Conservation (phyloP, 2,329 filamentous ascomycete species). For the Calonectria naviculata region DNA sequence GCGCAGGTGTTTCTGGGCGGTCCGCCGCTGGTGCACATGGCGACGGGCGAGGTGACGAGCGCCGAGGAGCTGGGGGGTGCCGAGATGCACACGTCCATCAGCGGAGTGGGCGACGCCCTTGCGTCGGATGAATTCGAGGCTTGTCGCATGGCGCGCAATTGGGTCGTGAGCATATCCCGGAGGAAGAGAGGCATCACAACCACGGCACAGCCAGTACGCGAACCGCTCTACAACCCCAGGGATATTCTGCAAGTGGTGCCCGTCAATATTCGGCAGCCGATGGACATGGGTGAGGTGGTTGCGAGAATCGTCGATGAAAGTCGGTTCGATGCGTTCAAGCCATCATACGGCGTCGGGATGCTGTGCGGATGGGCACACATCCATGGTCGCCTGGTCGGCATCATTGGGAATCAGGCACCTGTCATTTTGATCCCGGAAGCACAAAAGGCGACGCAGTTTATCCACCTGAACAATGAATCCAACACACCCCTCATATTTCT, state of each 20-base stretch:
- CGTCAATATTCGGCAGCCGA: conserved; percentile 46
- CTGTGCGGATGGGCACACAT: conserved; percentile 52
- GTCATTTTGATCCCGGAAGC: conserved; percentile 55
- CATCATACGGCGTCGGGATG: conserved; percentile 50
- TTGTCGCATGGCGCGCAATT: conserved; percentile 19
- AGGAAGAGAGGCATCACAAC: conserved; percentile 17
- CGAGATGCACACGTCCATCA: conserved; percentile 51
- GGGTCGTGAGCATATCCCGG: conserved; percentile 53
- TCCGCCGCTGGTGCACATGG: conserved; percentile 58
- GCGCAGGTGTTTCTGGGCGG: conserved; percentile 57
- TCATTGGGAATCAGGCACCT: conserved; percentile 53
- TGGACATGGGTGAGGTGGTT: conserved; percentile 49
- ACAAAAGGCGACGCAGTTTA: conserved; percentile 53
- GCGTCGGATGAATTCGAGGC: conserved; percentile 50
- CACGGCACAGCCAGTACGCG: conserved; percentile 13
- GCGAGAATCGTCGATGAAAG: conserved; percentile 55
- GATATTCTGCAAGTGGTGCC: conserved; percentile 46
- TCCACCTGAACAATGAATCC: conserved; percentile 50
- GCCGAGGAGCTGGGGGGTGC: conserved; percentile 56
- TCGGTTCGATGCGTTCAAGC: conserved; percentile 51
- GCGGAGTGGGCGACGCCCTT: conserved; percentile 55
- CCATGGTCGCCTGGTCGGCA: conserved; percentile 44
- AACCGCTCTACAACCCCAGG: conserved; percentile 48
- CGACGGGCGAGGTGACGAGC: conserved; percentile 54
- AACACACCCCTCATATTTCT: conserved; percentile 55